Evolutionary conservation across 2,329 filamentous ascomycete genomes (phyloP), one percentile per base, ranked within the genome.

Genomic region (Colletotrichum tamarilloi): DNA sequence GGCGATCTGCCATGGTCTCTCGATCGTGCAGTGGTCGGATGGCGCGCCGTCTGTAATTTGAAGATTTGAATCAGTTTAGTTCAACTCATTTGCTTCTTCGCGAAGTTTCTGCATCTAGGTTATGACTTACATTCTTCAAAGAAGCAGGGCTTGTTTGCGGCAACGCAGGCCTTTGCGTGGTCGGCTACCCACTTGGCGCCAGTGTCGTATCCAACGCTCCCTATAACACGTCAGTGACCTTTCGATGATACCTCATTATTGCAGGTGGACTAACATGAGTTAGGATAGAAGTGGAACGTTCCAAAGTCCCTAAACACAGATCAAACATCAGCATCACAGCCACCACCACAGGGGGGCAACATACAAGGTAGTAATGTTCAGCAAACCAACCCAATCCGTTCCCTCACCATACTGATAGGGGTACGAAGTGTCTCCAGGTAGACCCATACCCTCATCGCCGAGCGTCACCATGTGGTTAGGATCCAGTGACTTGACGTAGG

Each of bases 401-500:
- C 89, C 89, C 74, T 91, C 88, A 64, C 77, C 77, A 66, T 82
- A 85, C 8, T 81, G 79, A 78, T 88, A 90, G 4, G 88, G 88
- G 76, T 90, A 90, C 63, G 82, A 84, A 14, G 83, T 85, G 64
- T 89, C 88, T 2, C 87, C 86, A 2, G 83, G 81, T 24, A 85
- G 80, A 2, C 84, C 84, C 74, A 87, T 84, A 8, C 84, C 84
- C 72, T 85, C 91, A 77, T 92, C 91, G 28, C 92, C 91, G 4
- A 92, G 84, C 0, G 88, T 87, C 32, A 93, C 90, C 86, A 93
- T 87, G 80, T 93, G 92, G 67, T 87, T 81, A 1, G 85, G 76
- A 77, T 93, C 92, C 14, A 93, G 83, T 14, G 84, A 86, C 81
- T 93, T 93, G 81, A 93, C 89, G 78, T 92, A 93, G 26, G 85